phyloP scores from a whole-genome alignment of 108 stramenopile species.

The Pelagomonas calceolata region DNA sequence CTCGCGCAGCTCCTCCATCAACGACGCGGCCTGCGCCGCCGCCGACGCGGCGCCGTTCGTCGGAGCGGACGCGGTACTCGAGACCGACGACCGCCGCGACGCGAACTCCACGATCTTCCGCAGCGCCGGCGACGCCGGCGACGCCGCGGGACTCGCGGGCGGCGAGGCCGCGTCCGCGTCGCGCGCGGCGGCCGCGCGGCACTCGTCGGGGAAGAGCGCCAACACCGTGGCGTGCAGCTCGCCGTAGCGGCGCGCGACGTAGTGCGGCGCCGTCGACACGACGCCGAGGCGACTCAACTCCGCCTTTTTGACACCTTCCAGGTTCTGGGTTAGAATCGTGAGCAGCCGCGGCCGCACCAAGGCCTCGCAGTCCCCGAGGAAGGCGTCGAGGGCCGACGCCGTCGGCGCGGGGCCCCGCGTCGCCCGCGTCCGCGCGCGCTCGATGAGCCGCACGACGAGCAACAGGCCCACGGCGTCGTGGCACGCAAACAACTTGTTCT shows the following conservation, averaged over 20 bases:
- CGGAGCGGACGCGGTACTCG: too few species aligned
- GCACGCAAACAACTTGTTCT: constrained; percentile 82
- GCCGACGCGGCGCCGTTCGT: too few species aligned
- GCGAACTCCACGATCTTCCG: too few species aligned
- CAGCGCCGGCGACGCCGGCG: too few species aligned
- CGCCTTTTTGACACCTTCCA: constrained; percentile 67
- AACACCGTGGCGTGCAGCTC: constrained; percentile 81
- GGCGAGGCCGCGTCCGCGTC: too few species aligned
- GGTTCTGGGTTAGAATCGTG: constrained; percentile 79
- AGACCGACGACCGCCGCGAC: too few species aligned
- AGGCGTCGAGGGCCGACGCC: constrained; percentile 58
- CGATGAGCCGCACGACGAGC: constrained; percentile 91
- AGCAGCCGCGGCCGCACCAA: constrained; percentile 93
- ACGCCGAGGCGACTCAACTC: constrained; percentile 69
- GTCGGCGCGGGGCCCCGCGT: not conserved
- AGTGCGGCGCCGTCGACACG: constrained; percentile 87
- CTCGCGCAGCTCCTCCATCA: not conserved
- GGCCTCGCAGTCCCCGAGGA: constrained; percentile 80
- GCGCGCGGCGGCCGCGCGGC: not conserved
- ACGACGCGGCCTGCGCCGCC: too few species aligned
- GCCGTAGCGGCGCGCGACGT: constrained; percentile 85
- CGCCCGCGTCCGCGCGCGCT: not conserved
- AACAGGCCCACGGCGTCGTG: constrained; percentile 88
- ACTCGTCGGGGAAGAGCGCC: not conserved
- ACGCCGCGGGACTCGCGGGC: too few species aligned